Conservation (phyloP, 495 filamentous ascomycete species). For the Pseudevernia furfuracea region DNA sequence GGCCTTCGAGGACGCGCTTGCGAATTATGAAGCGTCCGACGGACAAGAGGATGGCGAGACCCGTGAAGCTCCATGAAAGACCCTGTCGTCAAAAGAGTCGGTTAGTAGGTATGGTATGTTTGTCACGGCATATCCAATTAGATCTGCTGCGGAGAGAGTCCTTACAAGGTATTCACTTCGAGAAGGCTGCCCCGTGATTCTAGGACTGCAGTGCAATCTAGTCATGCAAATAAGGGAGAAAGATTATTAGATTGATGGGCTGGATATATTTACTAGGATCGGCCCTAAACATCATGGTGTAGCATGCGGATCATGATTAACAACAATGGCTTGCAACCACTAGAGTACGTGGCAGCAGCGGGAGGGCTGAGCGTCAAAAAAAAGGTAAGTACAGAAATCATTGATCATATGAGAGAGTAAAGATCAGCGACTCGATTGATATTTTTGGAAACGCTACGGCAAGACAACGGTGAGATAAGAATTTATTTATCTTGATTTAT, state of each 20-base stretch:
- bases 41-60: background rate
- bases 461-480: too few relatives aligned
- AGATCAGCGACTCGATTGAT: too few relatives aligned
- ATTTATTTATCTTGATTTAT: too few relatives aligned
- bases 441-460: too few relatives aligned
- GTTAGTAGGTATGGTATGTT: background rate
- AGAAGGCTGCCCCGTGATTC: background rate
- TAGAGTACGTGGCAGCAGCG: too few relatives aligned
- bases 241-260: background rate
- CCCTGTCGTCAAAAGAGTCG: background rate
- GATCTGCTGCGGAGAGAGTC: background rate
- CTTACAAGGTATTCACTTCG: background rate
- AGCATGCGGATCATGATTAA: too few relatives aligned
- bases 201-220: background rate
- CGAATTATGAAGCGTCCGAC: background rate
- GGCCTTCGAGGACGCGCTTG: background rate
- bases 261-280: too few relatives aligned
- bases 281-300: too few relatives aligned
- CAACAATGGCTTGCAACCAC: too few relatives aligned
- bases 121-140: background rate
- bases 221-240: background rate
- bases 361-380: too few relatives aligned
- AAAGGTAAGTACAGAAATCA: too few relatives aligned
- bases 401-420: too few relatives aligned
- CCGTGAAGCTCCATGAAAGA: background rate